Evolutionary conservation across 768 basidiomycete species (phyloP).

Genomic region (Amanita molliuscula): DNA sequence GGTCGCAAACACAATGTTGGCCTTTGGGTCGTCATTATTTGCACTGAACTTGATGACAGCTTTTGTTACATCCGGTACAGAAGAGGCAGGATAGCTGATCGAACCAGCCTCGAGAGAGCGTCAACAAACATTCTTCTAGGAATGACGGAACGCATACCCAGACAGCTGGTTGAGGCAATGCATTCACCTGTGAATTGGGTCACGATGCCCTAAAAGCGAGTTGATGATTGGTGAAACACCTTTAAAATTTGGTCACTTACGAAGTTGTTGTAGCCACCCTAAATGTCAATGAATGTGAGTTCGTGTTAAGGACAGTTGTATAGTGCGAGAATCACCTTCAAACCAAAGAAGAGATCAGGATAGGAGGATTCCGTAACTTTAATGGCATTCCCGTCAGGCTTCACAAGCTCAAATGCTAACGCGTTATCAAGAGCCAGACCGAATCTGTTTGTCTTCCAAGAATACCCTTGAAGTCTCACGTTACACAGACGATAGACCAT

Average conservation of each 20-base stretch:
- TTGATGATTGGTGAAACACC: neutral
- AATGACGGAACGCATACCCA: conserved; percentile 34
- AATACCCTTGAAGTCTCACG: conserved; percentile 33
- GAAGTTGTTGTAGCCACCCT: conserved; percentile 61
- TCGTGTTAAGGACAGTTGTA: too few relatives aligned
- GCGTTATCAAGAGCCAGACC: conserved; percentile 50
- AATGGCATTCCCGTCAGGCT: conserved; percentile 38
- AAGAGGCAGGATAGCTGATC: conserved; percentile 20
- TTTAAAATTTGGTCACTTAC: conserved; percentile 9
- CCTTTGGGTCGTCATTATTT: conserved; percentile 39
- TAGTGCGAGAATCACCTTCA: conserved; percentile 19
- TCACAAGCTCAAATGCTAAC: conserved; percentile 42
- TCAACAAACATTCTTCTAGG: neutral
- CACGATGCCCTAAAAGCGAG: conserved; percentile 36
- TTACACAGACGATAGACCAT: neutral
- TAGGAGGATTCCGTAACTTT: conserved; percentile 24
- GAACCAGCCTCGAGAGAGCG: conserved; percentile 32
- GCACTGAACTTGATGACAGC: conserved; percentile 32
- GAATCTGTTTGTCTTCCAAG: conserved; percentile 52
- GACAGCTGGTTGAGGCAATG: conserved; percentile 44
- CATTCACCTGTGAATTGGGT: conserved; percentile 44
- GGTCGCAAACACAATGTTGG: conserved; percentile 11
- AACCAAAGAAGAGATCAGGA: conserved; percentile 29
- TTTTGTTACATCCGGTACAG: conserved; percentile 16
- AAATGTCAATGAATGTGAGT: neutral